These are phyloP conservation scores for Diophrys sp. DNA, from an alignment of 73 alveolate genomes.

Conservation along the genomic window DNA sequence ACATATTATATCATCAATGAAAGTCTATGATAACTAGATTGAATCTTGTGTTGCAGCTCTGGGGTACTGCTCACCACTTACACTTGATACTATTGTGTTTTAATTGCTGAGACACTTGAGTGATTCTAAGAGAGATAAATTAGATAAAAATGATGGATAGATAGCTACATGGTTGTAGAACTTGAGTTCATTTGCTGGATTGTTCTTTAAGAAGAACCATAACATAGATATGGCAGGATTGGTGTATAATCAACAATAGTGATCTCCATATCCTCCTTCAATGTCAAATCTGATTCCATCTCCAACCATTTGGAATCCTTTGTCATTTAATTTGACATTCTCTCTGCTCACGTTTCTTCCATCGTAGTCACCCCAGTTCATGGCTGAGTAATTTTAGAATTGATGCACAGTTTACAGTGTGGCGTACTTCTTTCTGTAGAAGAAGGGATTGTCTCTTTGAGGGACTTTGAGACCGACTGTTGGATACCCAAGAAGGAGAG, in stretches of 20 bases:
- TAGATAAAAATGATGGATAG: constrained; percentile 34
- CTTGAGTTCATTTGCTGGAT: constrained; percentile 51
- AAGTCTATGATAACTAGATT: constrained; percentile 46
- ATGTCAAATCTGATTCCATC: constrained; percentile 45
- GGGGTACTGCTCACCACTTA: constrained; percentile 20
- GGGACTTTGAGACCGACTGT: constrained; percentile 51
- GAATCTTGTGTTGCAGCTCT: constrained; percentile 36
- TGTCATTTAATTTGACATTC: constrained; percentile 14
- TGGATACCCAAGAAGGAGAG: constrained; percentile 33
- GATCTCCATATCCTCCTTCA: constrained; percentile 32
- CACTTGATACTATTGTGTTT: constrained; percentile 46
- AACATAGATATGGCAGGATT: constrained; percentile 48
- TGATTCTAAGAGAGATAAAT: constrained; percentile 12
- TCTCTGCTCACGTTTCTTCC: background rate
- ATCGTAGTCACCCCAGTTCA: constrained; percentile 23
- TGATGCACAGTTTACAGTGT: constrained; percentile 37
- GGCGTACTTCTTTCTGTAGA: constrained; percentile 49
- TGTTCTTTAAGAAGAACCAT: constrained; percentile 44
- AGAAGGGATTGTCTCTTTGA: constrained; percentile 49
- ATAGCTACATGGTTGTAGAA: constrained; percentile 50
- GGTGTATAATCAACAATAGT: constrained; percentile 32
- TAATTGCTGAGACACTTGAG: constrained; percentile 34
- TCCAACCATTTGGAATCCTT: constrained; percentile 34
- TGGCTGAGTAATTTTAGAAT: constrained; percentile 16
- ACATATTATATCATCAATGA: constrained; percentile 14